A percentile compares a stretch with the other conserved stretches of the same genome.
Evolutionary conservation across 495 filamentous ascomycete genomes (phyloP).

Genomic region (Tuber melanosporum): DNA sequence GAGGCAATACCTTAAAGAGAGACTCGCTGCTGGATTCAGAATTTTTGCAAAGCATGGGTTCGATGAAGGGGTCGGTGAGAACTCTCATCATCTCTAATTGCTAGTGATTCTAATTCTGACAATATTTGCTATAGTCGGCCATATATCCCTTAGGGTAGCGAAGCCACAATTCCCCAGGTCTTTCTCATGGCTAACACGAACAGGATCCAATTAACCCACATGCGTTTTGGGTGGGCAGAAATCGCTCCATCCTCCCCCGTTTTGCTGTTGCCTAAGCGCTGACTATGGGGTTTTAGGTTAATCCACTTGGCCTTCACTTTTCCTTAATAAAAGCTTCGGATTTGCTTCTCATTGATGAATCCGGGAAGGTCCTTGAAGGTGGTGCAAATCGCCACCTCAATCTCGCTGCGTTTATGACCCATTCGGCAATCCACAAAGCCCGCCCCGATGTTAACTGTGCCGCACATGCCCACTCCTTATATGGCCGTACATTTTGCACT

Average conservation of each 20-base stretch:
- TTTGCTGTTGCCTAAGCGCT: background rate
- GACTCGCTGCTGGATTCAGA: slow-evolving; percentile 65
- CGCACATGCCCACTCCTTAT: slow-evolving; percentile 64
- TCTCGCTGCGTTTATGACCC: slow-evolving; percentile 56
- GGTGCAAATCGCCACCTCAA: slow-evolving; percentile 59
- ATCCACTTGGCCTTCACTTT: slow-evolving; percentile 69
- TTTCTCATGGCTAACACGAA: background rate
- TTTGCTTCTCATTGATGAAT: slow-evolving; percentile 62
- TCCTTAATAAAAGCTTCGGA: slow-evolving; percentile 62
- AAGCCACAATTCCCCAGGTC: background rate
- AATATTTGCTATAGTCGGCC: slow-evolving; percentile 16
- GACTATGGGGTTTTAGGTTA: slow-evolving; percentile 44
- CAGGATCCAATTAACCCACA: slow-evolving; percentile 61
- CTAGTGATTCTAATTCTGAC: background rate
- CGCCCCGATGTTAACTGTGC: slow-evolving; percentile 67
- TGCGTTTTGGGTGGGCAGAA: slow-evolving; percentile 58
- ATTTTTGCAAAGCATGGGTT: slow-evolving; percentile 65
- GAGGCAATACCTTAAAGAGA: slow-evolving; percentile 63
- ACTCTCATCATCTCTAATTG: slow-evolving; percentile 27
- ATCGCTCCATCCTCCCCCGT: background rate
- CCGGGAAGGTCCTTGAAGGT: slow-evolving; percentile 62
- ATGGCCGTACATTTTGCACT: slow-evolving; percentile 63
- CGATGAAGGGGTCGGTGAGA: slow-evolving; percentile 62
- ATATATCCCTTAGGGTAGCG: slow-evolving; percentile 29
- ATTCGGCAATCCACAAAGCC: slow-evolving; percentile 60